phyloP scores from a whole-genome alignment of 768 basidiomycete genomes.

The Pleurotus citrinopileatus region DNA sequence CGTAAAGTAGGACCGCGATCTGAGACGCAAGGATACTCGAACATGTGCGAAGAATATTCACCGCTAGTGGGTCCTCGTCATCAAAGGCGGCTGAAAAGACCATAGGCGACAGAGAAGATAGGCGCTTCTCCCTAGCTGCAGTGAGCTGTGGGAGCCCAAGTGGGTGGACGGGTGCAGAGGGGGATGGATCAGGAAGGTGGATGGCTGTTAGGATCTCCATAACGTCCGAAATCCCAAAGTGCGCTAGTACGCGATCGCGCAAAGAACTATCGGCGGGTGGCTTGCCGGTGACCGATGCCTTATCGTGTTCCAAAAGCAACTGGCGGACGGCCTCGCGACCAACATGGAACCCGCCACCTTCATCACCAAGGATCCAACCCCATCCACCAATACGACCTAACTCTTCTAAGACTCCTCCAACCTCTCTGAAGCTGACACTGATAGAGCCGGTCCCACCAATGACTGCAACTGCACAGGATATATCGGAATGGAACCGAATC shows the following conservation, averaged over 20 bases:
- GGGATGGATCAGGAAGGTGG: constrained; percentile 57
- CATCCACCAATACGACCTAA: constrained; percentile 75
- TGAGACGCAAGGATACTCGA: constrained; percentile 56
- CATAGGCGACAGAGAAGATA: constrained; percentile 70
- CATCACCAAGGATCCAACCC: constrained; percentile 85
- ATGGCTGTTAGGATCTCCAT: constrained; percentile 65
- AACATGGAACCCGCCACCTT: constrained; percentile 79
- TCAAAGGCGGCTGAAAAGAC: constrained; percentile 80
- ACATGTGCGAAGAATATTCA: constrained; percentile 51
- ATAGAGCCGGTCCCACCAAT: constrained; percentile 85
- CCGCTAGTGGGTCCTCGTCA: constrained; percentile 61
- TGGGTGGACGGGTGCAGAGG: constrained; percentile 17
- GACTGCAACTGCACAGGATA: constrained; percentile 62
- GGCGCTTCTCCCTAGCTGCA: constrained; percentile 63
- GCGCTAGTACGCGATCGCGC: constrained; percentile 43
- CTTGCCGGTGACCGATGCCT: constrained; percentile 35
- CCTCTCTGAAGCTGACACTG: constrained; percentile 60
- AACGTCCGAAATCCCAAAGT: constrained; percentile 53
- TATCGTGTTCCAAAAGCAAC: constrained; percentile 56
- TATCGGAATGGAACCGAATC: constrained; percentile 56
- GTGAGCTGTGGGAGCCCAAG: constrained; percentile 24
- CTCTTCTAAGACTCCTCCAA: constrained; percentile 41
- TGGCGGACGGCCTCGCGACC: constrained; percentile 75
- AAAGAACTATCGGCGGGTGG: constrained; percentile 35
- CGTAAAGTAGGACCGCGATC: constrained; percentile 51